Conservation (phyloP, 1,139 yeast genomes). For the Hansenula lynferdii region DNA sequence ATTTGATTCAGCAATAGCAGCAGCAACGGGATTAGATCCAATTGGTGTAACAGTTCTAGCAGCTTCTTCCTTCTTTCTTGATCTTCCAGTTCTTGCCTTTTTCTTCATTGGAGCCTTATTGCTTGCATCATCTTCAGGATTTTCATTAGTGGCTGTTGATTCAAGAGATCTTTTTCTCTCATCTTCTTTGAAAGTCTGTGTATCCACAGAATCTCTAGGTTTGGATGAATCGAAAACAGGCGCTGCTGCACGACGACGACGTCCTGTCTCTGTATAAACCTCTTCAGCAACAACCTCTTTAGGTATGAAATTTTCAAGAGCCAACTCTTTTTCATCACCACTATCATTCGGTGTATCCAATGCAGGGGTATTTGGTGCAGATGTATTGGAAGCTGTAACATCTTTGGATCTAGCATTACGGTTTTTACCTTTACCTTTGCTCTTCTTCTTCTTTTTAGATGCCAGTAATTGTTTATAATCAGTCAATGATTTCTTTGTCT, state of each 20-base stretch:
- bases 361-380: conserved; percentile 18
- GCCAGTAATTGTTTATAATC: conserved; percentile 74
- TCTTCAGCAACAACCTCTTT: conserved; percentile 18
- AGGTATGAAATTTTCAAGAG: conserved; percentile 20
- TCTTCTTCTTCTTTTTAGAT: conserved; percentile 57
- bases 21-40: background rate
- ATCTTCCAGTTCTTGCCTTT: conserved; percentile 16
- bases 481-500: conserved; percentile 66
- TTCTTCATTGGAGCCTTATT: conserved; percentile 7
- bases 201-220: background rate
- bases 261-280: conserved; percentile 36
- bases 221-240: conserved; percentile 32
- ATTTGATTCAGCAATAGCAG: background rate
- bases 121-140: background rate
- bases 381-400: conserved; percentile 14
- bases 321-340: conserved; percentile 27
- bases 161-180: conserved; percentile 16
- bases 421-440: conserved; percentile 44
- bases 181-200: conserved; percentile 4
- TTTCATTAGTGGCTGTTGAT: background rate
- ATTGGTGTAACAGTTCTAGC: conserved; percentile 2
- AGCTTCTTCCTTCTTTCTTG: conserved; percentile 10
- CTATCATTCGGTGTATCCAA: conserved; percentile 26
- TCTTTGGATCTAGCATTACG: conserved; percentile 22
- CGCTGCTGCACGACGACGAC: conserved; percentile 45